Evolutionary conservation across 2,329 filamentous ascomycete species (phyloP).

Genomic region (Aspergillus pseudoterreus): DNA sequence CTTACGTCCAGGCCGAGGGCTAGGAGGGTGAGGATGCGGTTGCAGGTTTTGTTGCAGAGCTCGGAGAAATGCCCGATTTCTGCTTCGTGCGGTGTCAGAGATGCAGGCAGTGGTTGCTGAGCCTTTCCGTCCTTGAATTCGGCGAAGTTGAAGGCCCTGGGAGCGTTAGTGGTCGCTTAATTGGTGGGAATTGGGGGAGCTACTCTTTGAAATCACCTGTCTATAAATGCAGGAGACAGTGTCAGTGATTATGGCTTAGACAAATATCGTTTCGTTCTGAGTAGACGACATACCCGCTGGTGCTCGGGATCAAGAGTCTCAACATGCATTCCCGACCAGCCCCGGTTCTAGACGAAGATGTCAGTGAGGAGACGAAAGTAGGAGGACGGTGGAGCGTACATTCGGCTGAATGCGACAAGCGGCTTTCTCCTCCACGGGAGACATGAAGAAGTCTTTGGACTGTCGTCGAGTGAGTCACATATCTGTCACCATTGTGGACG

Average conservation of each 20-base stretch:
- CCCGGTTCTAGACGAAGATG: constrained; percentile 61
- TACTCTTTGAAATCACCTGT: constrained; percentile 87
- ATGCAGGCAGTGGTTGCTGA: constrained; percentile 70
- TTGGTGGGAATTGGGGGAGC: constrained; percentile 15
- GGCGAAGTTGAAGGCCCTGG: constrained; percentile 86
- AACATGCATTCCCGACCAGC: constrained; percentile 83
- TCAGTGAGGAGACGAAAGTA: neutral
- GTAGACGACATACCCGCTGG: constrained; percentile 58
- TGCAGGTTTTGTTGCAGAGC: constrained; percentile 69
- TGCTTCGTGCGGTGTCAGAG: constrained; percentile 57
- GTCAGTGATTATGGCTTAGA: constrained; percentile 5
- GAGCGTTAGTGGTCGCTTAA: constrained; percentile 1
- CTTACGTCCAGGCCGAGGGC: constrained; percentile 68
- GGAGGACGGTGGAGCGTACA: constrained; percentile 28
- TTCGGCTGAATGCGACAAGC: constrained; percentile 68
- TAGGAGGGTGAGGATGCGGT: constrained; percentile 70
- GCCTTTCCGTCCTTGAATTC: constrained; percentile 67
- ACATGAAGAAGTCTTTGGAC: constrained; percentile 70
- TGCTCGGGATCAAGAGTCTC: constrained; percentile 83
- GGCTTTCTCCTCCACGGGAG: constrained; percentile 68
- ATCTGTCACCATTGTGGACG: neutral
- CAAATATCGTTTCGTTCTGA: no score
- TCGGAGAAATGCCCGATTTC: constrained; percentile 65
- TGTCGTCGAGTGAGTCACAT: constrained; percentile 29
- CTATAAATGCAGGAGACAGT: constrained; percentile 38